Conservation (phyloP, 805 yeast genomes). For the Saccharomyces paradoxus region DNA sequence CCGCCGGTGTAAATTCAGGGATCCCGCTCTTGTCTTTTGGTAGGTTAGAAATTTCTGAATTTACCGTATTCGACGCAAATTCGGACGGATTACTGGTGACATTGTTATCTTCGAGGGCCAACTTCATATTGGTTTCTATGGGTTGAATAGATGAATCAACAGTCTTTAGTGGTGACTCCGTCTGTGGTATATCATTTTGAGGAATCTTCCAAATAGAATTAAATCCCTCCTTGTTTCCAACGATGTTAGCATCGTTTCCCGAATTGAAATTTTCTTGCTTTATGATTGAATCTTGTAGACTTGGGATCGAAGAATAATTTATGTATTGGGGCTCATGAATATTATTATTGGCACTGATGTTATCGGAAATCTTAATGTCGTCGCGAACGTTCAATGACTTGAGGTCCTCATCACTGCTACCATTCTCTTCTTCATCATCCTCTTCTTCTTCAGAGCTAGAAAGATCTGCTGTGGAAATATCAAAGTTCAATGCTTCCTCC, state of each 20-base stretch:
- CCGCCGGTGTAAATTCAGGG: slow-evolving; percentile 11
- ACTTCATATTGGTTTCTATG: neutral
- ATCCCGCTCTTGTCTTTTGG: slow-evolving; percentile 15
- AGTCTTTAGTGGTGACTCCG: slow-evolving; percentile 16
- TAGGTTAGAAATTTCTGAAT: slow-evolving; percentile 1
- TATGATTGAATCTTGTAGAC: slow-evolving; percentile 9
- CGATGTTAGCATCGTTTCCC: slow-evolving; percentile 4
- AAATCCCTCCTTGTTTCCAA: slow-evolving; percentile 13
- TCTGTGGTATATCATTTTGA: slow-evolving; percentile 12
- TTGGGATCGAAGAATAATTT: slow-evolving; percentile 8
- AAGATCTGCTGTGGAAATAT: slow-evolving; percentile 23
- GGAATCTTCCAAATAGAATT: slow-evolving; percentile 24
- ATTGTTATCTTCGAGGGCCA: neutral
- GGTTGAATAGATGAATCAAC: slow-evolving; percentile 8
- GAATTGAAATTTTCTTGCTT: neutral
- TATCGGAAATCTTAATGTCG: slow-evolving; percentile 15
- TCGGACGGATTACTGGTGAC: neutral
- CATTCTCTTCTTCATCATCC: slow-evolving; percentile 18
- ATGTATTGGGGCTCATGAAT: slow-evolving; percentile 14
- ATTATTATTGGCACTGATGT: neutral
- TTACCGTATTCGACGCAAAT: neutral
- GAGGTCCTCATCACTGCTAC: slow-evolving; percentile 9
- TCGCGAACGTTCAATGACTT: slow-evolving; percentile 15
- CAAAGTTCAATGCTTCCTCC: slow-evolving; percentile 29
- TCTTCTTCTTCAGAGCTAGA: slow-evolving; percentile 29